Evolutionary conservation across 1,284 basidiomycete genomes (phyloP), one percentile per base, ranked within the genome.

Genomic region (Leccinum subrobustum): DNA sequence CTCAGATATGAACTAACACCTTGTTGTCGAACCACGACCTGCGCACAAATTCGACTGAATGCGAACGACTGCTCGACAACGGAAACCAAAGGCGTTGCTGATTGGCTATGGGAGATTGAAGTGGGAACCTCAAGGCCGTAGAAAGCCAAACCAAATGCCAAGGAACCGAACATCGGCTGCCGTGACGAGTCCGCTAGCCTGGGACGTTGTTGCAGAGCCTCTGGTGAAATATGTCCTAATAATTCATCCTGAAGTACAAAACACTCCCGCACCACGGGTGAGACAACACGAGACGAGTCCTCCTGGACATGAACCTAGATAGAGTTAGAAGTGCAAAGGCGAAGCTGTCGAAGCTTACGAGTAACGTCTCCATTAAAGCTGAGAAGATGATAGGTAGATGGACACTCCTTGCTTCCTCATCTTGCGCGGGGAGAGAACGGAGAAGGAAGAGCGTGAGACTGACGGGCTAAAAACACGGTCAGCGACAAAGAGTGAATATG

Each of bases 311-410:
- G 73, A 37, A 77, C 67, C 85, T 87, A 35, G n/a, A 54, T 42
- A 58, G 20, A 52, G 25, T 59, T 58, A 58, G 56, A 58, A 25
- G 58, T 35, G 23, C 51, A 54, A 29, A 63, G 54, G 25, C 27
- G 47, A 50, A 54, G 18, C n/a, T 54, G 27, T 60, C 29, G 58
- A 59, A 42, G 16, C 29, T 68, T 72, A 91, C 90, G 65, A 83
- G 77, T 35, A 91, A 65, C 7, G 83, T 69, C 64, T 93, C 89
- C 44, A 87, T 70, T 51, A 91, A 76, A 11, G 84, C 85, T 6
- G 84, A 78, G 63, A 93, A 89, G 14, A 91, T 78, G 37, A 93
- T 75, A 0, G 95, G 95, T 1, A 96, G 79, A 72, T 97, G 93
- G 35, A 95, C 79, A 14, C 79, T 83, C 68, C 85, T 85, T 14